These are phyloP conservation scores for Lasiosphaeris hirsuta DNA, from an alignment of 495 filamentous ascomycete genomes.

Conservation along the genomic window DNA sequence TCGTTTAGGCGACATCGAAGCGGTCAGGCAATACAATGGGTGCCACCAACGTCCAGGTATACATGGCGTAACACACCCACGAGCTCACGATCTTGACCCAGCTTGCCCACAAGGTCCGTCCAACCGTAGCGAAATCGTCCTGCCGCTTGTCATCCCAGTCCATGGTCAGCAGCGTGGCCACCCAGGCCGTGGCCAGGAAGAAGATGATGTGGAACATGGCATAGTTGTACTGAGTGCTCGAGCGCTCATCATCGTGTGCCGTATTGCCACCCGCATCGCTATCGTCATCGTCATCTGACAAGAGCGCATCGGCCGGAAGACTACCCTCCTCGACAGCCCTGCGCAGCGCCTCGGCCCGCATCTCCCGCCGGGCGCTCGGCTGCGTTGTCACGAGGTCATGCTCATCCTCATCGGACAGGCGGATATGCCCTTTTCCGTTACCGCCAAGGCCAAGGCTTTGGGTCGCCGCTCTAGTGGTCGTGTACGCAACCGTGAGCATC, in stretches of 20 bases:
- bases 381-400: conserved; percentile 90
- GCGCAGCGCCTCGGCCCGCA: conserved; percentile 88
- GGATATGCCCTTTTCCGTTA: conserved; percentile 53
- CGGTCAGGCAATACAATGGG: conserved; percentile 82
- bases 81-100: conserved; percentile 99
- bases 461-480: conserved; percentile 92
- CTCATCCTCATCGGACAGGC: conserved; percentile 58
- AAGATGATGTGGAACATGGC: conserved; percentile 97
- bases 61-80: conserved; percentile 95
- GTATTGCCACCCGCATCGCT: conserved; percentile 54
- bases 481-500: conserved; percentile 96
- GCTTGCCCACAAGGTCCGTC: conserved; percentile 93
- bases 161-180: conserved; percentile 87
- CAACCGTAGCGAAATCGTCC: conserved; percentile 84
- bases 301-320: conserved; percentile 84
- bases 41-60: conserved; percentile 87
- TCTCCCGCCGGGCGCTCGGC: conserved; percentile 74
- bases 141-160: conserved; percentile 59
- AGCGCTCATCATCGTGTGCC: conserved; percentile 81
- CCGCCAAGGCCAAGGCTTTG: conserved; percentile 82
- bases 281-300: conserved; percentile 77
- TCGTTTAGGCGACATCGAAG: conserved; percentile 51
- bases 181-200: conserved; percentile 93
- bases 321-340: conserved; percentile 87
- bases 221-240: conserved; percentile 92